Evolutionary conservation across 495 filamentous ascomycete species (phyloP).

Genomic region (Polyplosphaeria fusca): DNA sequence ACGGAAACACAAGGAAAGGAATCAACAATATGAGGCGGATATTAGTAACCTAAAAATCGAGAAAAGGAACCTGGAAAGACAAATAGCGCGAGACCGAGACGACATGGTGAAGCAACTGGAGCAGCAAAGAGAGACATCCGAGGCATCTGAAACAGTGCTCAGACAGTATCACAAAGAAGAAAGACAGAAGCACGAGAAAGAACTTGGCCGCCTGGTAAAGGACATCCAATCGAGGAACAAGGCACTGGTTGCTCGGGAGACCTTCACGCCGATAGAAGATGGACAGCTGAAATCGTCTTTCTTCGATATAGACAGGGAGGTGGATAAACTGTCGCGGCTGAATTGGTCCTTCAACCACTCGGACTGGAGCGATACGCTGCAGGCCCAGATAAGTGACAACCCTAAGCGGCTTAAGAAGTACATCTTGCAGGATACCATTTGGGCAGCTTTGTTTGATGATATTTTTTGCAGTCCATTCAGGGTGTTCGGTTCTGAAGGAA

Average conservation of each 20-base stretch:
- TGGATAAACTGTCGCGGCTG: conserved; percentile 10
- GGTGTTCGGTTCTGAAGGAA: conserved; percentile 15
- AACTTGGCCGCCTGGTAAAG: not conserved
- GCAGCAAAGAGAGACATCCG: no score
- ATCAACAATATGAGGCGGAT: no score
- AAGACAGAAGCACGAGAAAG: not conserved
- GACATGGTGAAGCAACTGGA: no score
- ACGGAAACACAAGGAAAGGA: no score
- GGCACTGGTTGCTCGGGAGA: conserved; percentile 3
- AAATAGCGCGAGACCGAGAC: no score
- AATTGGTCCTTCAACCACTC: conserved; percentile 7
- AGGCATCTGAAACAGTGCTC: no score
- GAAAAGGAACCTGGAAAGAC: no score
- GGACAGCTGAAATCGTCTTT: conserved; percentile 4
- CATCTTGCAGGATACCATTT: conserved; percentile 24
- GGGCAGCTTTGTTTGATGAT: conserved; percentile 8
- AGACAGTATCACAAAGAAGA: no score
- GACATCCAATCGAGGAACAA: conserved; percentile 5
- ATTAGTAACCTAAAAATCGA: no score
- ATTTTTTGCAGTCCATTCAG: conserved; percentile 28
- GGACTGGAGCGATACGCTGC: conserved; percentile 8
- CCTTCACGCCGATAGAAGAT: conserved; percentile 7
- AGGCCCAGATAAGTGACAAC: not conserved
- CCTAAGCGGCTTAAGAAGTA: conserved; percentile 12
- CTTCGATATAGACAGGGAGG: not conserved